Evolutionary conservation across 2,329 filamentous ascomycete species (phyloP).

Genomic region (Diaporthe vexans): DNA sequence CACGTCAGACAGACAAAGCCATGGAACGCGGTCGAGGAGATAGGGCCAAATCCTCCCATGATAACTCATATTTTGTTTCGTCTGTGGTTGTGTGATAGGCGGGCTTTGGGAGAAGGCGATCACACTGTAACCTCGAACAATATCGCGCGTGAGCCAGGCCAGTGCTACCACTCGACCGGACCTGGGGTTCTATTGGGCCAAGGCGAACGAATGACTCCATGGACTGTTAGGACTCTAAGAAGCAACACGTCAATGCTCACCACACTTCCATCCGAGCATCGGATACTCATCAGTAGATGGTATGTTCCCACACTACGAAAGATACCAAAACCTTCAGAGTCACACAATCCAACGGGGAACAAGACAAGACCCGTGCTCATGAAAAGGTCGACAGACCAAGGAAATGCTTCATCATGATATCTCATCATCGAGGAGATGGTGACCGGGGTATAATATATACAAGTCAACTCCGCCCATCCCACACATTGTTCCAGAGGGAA

Average conservation of each 20-base stretch:
- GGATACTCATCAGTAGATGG: not conserved
- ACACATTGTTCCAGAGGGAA: constrained; percentile 1
- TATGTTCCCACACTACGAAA: not conserved
- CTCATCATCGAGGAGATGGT: constrained; percentile 18
- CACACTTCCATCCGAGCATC: not conserved
- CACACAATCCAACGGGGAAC: not conserved
- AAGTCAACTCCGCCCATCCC: constrained; percentile 8
- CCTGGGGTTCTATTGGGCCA: not conserved
- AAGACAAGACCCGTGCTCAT: not conserved
- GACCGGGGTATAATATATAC: constrained; percentile 35
- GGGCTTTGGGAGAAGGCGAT: no score
- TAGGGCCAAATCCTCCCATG: not conserved
- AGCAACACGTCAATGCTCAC: not conserved
- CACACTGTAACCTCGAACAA: not conserved
- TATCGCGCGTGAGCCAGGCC: not conserved
- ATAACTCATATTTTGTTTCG: no score
- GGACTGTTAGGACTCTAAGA: not conserved
- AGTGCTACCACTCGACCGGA: not conserved
- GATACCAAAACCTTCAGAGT: no score
- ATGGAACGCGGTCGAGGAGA: not conserved
- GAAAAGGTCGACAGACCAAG: not conserved
- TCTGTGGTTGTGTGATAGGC: not conserved
- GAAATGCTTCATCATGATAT: constrained; percentile 23
- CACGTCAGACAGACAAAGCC: not conserved
- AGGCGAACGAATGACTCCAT: not conserved